Conservation (phyloP, 768 basidiomycete genomes). For the Podaxis sp. region DNA sequence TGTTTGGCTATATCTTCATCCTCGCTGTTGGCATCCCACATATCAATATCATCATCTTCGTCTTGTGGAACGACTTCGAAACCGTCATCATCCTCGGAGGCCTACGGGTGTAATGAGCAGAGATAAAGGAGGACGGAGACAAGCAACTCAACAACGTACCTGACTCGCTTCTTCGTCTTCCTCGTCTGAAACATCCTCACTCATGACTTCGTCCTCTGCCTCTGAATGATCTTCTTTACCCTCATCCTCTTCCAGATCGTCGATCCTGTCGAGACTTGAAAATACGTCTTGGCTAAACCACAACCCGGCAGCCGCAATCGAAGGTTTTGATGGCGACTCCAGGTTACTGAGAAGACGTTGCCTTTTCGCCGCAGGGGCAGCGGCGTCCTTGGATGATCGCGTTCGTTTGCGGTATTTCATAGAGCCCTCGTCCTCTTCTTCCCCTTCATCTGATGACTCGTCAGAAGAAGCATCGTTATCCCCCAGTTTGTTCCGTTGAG, state of each 20-base stretch:
- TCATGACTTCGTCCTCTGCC: conserved; percentile 27
- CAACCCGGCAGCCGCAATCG: conserved; percentile 64
- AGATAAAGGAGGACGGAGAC: background rate
- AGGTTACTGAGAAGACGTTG: conserved; percentile 51
- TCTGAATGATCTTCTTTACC: conserved; percentile 31
- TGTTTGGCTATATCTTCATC: conserved; percentile 70
- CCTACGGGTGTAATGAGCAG: background rate
- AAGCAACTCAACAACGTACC: background rate
- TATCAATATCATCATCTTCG: conserved; percentile 56
- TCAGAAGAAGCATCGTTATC: conserved; percentile 51
- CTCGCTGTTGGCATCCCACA: conserved; percentile 83
- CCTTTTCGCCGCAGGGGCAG: conserved; percentile 38
- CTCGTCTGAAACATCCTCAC: conserved; percentile 24
- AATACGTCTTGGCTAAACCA: conserved; percentile 98
- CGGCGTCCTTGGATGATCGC: conserved; percentile 23
- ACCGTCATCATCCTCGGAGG: conserved; percentile 40
- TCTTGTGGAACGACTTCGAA: conserved; percentile 78
- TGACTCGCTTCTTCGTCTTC: conserved; percentile 20
- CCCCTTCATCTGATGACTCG: conserved; percentile 46
- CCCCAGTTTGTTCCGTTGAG: conserved; percentile 54
- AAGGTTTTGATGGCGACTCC: conserved; percentile 32
- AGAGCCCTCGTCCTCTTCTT: conserved; percentile 34
- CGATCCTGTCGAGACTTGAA: conserved; percentile 53
- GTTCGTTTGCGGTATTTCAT: conserved; percentile 45
- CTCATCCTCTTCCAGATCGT: conserved; percentile 23